A percentile compares a stretch with the other conserved stretches of the same genome.
Evolutionary conservation across 805 yeast genomes (phyloP).

Genomic region (Kodamaea laetipori): DNA sequence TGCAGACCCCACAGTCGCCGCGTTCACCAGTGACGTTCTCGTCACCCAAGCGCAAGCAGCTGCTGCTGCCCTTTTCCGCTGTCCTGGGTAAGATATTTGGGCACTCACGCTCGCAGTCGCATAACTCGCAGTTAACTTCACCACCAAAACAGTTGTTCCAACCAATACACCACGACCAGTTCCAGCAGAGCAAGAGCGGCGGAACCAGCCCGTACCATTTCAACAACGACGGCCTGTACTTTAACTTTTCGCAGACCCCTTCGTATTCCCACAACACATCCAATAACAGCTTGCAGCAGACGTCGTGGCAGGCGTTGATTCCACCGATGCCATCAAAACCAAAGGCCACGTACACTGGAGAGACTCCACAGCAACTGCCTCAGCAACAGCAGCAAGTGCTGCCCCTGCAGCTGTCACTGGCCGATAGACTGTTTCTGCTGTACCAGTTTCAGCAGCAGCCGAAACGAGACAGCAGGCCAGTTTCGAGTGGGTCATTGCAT

Average conservation of each 20-base stretch:
- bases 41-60: constrained; percentile 10
- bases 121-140: constrained; percentile 16
- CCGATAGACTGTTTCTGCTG: constrained; percentile 1
- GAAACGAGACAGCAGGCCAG: not conserved
- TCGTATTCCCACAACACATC: not conserved
- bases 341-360: constrained; percentile 15
- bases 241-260: not conserved
- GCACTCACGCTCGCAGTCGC: constrained; percentile 18
- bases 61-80: constrained; percentile 7
- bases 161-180: constrained; percentile 18
- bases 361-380: constrained; percentile 3
- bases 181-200: constrained; percentile 7
- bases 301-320: constrained; percentile 32
- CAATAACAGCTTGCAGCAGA: not conserved
- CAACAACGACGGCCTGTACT: constrained; percentile 8
- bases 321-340: constrained; percentile 36
- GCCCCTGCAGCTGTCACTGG: not conserved
- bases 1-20: constrained; percentile 5
- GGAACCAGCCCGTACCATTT: constrained; percentile 5
- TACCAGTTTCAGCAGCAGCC: constrained; percentile 5
- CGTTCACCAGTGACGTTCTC: constrained; percentile 5
- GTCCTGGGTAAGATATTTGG: constrained; percentile 9
- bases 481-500: constrained; percentile 2
- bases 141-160: constrained; percentile 16
- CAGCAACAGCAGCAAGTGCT: constrained; percentile 1